These are phyloP conservation scores for Flammula alnicola DNA, from an alignment of 1,284 basidiomycete species.

Conservation along the genomic window DNA sequence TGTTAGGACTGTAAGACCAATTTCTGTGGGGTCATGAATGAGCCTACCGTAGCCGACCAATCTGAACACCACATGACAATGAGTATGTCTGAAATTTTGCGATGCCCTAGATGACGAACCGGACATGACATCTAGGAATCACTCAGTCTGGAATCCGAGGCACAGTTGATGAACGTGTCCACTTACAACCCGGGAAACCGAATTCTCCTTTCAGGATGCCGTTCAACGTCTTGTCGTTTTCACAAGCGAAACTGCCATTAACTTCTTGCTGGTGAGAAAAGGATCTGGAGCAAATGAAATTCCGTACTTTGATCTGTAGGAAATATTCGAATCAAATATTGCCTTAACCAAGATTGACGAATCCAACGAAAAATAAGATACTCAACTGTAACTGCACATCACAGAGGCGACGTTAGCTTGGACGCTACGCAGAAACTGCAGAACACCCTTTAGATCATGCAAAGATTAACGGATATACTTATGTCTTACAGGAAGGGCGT, in stretches of 20 bases:
- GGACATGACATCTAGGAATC: conserved; percentile 59
- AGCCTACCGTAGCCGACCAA: conserved; percentile 41
- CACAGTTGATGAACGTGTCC: no score
- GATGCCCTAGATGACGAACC: conserved; percentile 37
- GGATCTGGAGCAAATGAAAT: neutral
- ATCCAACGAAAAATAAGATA: neutral
- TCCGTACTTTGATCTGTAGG: conserved; percentile 47
- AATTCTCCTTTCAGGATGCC: conserved; percentile 76
- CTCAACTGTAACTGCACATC: conserved; percentile 71
- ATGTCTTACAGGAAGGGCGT: conserved; percentile 49
- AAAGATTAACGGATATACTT: neutral
- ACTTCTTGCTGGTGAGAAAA: conserved; percentile 33
- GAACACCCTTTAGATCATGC: conserved; percentile 7
- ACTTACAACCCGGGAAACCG: conserved; percentile 73
- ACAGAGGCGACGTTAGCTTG: conserved; percentile 69
- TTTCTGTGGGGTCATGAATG: neutral
- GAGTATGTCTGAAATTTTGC: neutral
- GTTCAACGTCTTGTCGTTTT: conserved; percentile 71
- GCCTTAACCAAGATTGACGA: no score
- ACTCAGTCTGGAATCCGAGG: no score
- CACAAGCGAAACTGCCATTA: conserved; percentile 71
- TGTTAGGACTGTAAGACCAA: conserved; percentile 12
- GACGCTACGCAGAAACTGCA: conserved; percentile 62
- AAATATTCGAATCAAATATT: conserved; percentile 4
- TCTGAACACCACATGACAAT: conserved; percentile 25